phyloP scores from a whole-genome alignment of 208 protist species.

The Leishmania guyanensis region DNA sequence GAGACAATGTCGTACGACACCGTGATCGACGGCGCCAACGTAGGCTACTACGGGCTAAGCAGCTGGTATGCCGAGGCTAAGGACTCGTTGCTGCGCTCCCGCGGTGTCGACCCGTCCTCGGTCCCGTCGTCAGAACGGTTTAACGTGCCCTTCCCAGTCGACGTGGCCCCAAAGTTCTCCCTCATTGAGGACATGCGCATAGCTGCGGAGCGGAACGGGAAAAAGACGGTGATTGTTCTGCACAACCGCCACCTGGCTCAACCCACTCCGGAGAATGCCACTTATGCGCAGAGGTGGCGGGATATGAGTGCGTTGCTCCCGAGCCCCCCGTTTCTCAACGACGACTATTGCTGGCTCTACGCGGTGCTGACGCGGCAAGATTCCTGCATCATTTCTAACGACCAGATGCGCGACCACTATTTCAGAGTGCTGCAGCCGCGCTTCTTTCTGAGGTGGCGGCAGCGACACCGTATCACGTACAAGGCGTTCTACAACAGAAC shows the following conservation, averaged over 20 bases:
- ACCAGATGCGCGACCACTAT: constrained; percentile 89
- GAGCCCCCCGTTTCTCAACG: constrained; percentile 83
- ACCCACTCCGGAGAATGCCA: constrained; percentile 36
- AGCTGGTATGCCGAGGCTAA: constrained; percentile 81
- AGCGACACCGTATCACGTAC: constrained; percentile 84
- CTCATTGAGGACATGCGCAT: constrained; percentile 75
- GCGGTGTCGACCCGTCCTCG: constrained; percentile 43
- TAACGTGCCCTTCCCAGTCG: constrained; percentile 76
- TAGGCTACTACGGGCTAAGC: constrained; percentile 85
- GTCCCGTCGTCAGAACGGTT: constrained; percentile 44
- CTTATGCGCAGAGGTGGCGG: constrained; percentile 50
- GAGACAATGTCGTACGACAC: constrained; percentile 59
- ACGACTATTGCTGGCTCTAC: constrained; percentile 89
- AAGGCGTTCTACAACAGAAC: constrained; percentile 52
- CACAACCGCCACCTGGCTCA: constrained; percentile 60
- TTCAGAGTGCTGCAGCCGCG: constrained; percentile 75
- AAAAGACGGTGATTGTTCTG: constrained; percentile 71
- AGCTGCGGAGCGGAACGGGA: constrained; percentile 33
- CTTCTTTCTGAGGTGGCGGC: constrained; percentile 84
- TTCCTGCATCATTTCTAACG: constrained; percentile 74
- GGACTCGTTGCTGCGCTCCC: constrained; percentile 43
- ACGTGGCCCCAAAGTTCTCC: constrained; percentile 84
- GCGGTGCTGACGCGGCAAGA: constrained; percentile 51
- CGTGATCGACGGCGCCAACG: constrained; percentile 81
- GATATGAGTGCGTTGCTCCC: constrained; percentile 41